Evolutionary conservation across 1,139 yeast species (phyloP).

Genomic region (Geotrichum phurueaensis): DNA sequence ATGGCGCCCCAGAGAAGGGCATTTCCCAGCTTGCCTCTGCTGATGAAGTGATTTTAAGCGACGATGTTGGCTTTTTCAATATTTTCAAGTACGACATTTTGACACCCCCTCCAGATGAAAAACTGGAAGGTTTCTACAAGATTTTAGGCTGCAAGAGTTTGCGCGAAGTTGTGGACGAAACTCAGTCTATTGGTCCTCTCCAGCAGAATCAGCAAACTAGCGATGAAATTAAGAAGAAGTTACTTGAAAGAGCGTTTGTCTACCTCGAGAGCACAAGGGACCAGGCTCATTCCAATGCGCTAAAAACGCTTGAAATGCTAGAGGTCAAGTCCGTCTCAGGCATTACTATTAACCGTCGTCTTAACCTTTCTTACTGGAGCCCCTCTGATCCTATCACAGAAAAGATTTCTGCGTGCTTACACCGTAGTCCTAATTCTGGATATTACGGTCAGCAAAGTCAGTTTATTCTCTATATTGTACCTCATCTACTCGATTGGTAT

Average conservation of each 20-base stretch:
- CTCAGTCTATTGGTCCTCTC: constrained; percentile 23
- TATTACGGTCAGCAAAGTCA: not conserved
- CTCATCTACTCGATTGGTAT: constrained; percentile 34
- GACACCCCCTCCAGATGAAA: constrained; percentile 36
- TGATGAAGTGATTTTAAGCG: constrained; percentile 35
- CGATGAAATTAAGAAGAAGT: constrained; percentile 16
- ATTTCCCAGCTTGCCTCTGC: constrained; percentile 28
- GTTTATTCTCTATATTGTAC: constrained; percentile 21
- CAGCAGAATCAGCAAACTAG: constrained; percentile 11
- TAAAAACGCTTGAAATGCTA: constrained; percentile 20
- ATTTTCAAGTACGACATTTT: constrained; percentile 33
- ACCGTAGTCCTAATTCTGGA: constrained; percentile 12
- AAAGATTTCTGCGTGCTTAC: constrained; percentile 25
- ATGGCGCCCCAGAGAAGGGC: constrained; percentile 9
- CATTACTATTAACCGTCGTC: constrained; percentile 28
- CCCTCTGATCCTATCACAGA: constrained; percentile 16
- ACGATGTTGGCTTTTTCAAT: constrained; percentile 37
- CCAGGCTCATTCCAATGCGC: constrained; percentile 15
- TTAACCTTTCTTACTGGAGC: constrained; percentile 20
- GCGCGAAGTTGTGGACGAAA: constrained; percentile 26
- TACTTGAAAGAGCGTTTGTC: constrained; percentile 31
- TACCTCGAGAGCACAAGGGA: constrained; percentile 32
- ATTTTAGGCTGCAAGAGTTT: constrained; percentile 30
- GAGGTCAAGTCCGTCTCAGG: constrained; percentile 27
- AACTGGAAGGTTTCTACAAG: constrained; percentile 33